Conservation (phyloP, 192 early-diverging fungal species). For the Mortierella claussenii region DNA sequence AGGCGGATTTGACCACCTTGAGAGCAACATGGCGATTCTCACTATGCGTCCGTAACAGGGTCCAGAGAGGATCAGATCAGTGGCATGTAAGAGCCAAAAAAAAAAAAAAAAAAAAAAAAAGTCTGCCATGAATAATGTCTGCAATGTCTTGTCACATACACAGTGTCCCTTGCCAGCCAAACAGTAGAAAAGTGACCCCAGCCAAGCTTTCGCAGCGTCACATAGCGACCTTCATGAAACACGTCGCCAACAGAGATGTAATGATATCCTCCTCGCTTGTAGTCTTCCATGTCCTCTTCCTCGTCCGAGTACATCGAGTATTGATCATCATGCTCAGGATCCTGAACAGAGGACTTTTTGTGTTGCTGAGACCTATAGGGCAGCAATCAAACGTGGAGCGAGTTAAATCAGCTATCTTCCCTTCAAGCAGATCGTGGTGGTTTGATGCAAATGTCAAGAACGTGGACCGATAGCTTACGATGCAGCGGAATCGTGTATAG, state of each 20-base stretch:
- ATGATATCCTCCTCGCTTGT: conserved; percentile 96
- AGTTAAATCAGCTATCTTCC: too few species aligned
- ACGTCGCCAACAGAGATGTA: conserved; percentile 87
- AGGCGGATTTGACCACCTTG: conserved; percentile 97
- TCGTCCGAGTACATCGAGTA: conserved; percentile 71
- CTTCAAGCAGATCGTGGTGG: too few species aligned
- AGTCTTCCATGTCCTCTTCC: conserved; percentile 90
- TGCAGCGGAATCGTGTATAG: neutral
- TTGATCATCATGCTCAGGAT: conserved; percentile 29
- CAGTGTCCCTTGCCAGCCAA: conserved; percentile 90
- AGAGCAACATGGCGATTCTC: conserved; percentile 87
- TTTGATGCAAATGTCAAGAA: too few species aligned
- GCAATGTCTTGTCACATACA: conserved; percentile 51
- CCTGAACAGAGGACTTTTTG: conserved; percentile 9
- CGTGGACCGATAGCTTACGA: conserved; percentile 14
- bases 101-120: neutral
- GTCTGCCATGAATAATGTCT: neutral
- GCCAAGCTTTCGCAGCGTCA: conserved; percentile 92
- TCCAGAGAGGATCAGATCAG: neutral
- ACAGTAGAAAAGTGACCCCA: conserved; percentile 99
- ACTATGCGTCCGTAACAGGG: conserved; percentile 19
- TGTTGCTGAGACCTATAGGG: conserved; percentile 19
- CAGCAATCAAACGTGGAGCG: too few species aligned
- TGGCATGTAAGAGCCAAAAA: neutral
- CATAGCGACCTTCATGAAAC: conserved; percentile 87